Conservation (phyloP, 2,329 filamentous ascomycete genomes). For the Colletotrichum melonis region DNA sequence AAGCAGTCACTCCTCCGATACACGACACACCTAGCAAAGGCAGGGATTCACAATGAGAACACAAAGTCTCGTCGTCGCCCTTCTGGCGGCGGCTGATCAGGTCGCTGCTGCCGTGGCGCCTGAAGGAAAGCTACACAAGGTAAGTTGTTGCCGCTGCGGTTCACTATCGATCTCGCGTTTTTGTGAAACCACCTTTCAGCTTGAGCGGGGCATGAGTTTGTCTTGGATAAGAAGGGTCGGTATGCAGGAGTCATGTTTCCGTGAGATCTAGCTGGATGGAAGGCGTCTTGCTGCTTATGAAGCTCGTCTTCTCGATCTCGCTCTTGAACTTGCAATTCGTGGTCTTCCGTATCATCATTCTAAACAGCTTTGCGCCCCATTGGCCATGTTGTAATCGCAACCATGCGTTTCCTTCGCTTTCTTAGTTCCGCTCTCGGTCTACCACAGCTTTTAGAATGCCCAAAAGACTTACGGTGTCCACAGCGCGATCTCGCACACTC, state of each 20-base stretch:
- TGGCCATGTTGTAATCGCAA: not conserved
- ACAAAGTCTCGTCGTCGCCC: conserved; percentile 22
- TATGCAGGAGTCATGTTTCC: not conserved
- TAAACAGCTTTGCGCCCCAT: not conserved
- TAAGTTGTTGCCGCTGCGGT: conserved; percentile 13
- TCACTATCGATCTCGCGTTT: not conserved
- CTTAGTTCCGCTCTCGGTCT: not conserved
- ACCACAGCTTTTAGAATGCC: not conserved
- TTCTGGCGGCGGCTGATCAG: conserved; percentile 22
- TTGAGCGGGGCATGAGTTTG: not conserved
- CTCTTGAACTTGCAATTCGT: not conserved
- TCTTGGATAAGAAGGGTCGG: no score
- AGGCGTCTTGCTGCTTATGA: not conserved
- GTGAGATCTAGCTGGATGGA: not conserved
- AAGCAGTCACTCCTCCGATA: not conserved
- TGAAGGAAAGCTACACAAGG: conserved; percentile 25
- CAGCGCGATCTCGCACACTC: conserved; percentile 50
- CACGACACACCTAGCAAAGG: not conserved
- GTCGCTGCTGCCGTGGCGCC: conserved; percentile 7
- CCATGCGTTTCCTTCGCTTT: not conserved
- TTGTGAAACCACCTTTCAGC: not conserved
- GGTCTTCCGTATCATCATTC: not conserved
- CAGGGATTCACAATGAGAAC: conserved; percentile 17
- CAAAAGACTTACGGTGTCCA: not conserved
- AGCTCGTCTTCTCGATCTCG: not conserved